These are phyloP conservation scores for Neopestalotiopsis clavispora DNA, from an alignment of 2,329 filamentous ascomycete genomes.

Conservation along the genomic window DNA sequence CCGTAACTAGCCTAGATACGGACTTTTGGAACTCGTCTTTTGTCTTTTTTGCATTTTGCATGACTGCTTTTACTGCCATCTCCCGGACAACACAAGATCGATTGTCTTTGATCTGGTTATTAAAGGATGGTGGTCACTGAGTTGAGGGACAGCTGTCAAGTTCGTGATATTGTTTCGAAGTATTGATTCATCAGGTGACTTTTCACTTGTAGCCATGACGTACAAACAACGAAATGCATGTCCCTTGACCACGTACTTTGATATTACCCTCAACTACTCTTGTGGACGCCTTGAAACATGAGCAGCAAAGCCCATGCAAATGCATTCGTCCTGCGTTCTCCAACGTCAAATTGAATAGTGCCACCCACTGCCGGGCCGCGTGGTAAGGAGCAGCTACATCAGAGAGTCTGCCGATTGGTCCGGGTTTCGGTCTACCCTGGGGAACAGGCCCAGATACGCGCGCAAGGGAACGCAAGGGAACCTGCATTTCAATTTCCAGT, in stretches of 20 bases:
- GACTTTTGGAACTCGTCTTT: not conserved
- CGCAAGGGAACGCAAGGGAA: not conserved
- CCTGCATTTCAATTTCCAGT: constrained; percentile 1
- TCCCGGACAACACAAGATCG: not conserved
- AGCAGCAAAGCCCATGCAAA: not conserved
- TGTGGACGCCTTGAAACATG: not conserved
- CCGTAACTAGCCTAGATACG: not conserved
- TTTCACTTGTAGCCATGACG: not conserved
- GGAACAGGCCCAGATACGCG: constrained; percentile 4
- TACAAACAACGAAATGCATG: not conserved
- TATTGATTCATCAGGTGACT: not conserved
- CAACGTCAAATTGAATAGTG: constrained; percentile 6
- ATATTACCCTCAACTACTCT: not conserved
- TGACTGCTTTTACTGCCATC: not conserved
- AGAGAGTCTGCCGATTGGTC: constrained; percentile 10
- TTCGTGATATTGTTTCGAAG: not conserved
- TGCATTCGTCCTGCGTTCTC: constrained; percentile 1
- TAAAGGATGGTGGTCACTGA: not conserved
- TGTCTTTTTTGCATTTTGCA: too few relatives aligned
- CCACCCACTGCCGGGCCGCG: constrained; percentile 10
- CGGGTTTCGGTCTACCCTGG: not conserved
- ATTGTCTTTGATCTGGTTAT: not conserved
- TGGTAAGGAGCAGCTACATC: not conserved
- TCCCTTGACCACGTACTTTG: too few relatives aligned
- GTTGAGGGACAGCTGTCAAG: not conserved